Conservation (phyloP, 345 rosid species). For the Cardiospermum halicacabum region DNA sequence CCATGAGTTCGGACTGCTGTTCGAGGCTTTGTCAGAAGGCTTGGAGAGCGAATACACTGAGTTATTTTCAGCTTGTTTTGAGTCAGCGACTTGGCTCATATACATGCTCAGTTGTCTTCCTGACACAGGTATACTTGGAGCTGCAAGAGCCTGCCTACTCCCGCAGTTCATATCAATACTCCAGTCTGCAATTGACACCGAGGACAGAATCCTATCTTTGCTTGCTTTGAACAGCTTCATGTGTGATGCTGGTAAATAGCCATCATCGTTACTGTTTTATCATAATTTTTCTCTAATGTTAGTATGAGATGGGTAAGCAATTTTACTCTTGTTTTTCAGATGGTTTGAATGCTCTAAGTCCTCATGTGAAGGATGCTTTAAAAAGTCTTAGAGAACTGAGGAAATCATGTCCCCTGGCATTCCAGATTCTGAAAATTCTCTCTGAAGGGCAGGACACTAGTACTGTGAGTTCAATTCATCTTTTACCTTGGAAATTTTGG, state of each 20-base stretch:
- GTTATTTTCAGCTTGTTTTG: conserved; percentile 42
- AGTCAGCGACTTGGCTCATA: conserved; percentile 57
- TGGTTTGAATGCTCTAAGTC: conserved; percentile 41
- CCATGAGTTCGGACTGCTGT: conserved; percentile 62
- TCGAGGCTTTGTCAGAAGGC: conserved; percentile 70
- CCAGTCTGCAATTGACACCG: conserved; percentile 45
- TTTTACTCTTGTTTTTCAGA: conserved; percentile 30
- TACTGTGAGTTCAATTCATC: conserved; percentile 41
- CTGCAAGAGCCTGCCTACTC: conserved; percentile 64
- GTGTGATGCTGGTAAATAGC: conserved; percentile 44
- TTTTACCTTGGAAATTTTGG: conserved; percentile 1
- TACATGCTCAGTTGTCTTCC: conserved; percentile 54
- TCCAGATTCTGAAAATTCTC: conserved; percentile 51
- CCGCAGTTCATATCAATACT: conserved; percentile 40
- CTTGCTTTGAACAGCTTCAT: conserved; percentile 61
- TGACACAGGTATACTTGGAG: conserved; percentile 57
- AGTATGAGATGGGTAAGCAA: neutral
- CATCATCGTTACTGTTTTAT: neutral
- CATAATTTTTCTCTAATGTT: neutral
- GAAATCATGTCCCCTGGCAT: conserved; percentile 51
- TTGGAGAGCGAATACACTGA: conserved; percentile 40
- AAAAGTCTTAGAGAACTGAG: conserved; percentile 59
- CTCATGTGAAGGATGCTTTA: conserved; percentile 45
- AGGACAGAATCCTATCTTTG: conserved; percentile 52
- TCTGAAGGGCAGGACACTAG: conserved; percentile 49